phyloP scores from a whole-genome alignment of 805 yeast genomes.

The Candida quercuum region DNA sequence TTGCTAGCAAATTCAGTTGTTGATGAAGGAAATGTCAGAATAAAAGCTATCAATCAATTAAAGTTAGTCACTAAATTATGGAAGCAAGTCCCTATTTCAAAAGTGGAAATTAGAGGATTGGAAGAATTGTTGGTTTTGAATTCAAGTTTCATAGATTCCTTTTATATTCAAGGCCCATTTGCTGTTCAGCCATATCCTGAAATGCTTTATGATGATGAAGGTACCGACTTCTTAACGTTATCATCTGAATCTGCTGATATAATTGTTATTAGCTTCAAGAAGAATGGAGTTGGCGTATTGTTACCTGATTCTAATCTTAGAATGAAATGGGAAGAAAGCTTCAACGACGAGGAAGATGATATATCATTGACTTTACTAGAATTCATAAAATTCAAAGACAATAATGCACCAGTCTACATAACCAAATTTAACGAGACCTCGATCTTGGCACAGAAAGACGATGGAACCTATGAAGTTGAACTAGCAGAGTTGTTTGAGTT shows the following conservation, averaged over 20 bases:
- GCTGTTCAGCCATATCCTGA: slow-evolving; percentile 50
- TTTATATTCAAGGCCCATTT: slow-evolving; percentile 48
- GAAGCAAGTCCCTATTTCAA: slow-evolving; percentile 19
- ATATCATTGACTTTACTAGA: not conserved
- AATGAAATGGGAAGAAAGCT: slow-evolving; percentile 30
- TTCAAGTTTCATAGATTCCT: slow-evolving; percentile 11
- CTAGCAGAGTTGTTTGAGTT: slow-evolving; percentile 1
- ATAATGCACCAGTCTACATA: not conserved
- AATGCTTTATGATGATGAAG: slow-evolving; percentile 41
- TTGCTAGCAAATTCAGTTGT: slow-evolving; percentile 22
- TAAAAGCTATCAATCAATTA: slow-evolving; percentile 27
- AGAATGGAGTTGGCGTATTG: slow-evolving; percentile 25
- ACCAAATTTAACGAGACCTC: not conserved
- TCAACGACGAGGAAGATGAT: slow-evolving; percentile 1
- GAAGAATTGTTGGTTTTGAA: slow-evolving; percentile 17
- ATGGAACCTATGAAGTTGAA: slow-evolving; percentile 5
- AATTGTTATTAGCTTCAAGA: slow-evolving; percentile 20
- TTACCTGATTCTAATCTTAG: slow-evolving; percentile 27
- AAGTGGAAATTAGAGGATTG: slow-evolving; percentile 18
- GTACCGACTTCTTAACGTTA: slow-evolving; percentile 28
- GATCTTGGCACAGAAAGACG: slow-evolving; percentile 9
- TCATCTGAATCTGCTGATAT: slow-evolving; percentile 25
- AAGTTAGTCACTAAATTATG: slow-evolving; percentile 31
- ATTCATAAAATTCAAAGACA: not conserved
- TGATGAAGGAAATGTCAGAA: slow-evolving; percentile 10